These are phyloP conservation scores for Hibiscus tridactylites DNA, from an alignment of 345 rosid genomes.

Conservation along the genomic window DNA sequence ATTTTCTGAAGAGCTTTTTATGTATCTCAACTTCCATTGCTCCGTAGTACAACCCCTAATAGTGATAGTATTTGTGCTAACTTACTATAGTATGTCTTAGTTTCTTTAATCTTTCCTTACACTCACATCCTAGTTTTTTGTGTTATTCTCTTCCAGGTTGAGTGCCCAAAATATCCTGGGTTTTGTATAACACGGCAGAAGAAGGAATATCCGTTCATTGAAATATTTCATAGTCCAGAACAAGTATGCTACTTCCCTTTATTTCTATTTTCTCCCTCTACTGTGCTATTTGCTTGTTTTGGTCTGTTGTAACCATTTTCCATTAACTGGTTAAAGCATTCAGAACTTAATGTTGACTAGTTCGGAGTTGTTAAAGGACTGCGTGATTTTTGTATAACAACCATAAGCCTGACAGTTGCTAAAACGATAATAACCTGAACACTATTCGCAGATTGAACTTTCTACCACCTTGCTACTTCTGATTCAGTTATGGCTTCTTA, in stretches of 20 bases:
- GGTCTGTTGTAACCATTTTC: neutral
- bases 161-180: slow-evolving; percentile 96
- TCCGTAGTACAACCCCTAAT: too few species aligned
- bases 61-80: neutral
- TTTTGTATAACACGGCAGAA: slow-evolving; percentile 82
- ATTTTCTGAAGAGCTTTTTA: too few species aligned
- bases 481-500: slow-evolving; percentile 1
- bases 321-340: neutral
- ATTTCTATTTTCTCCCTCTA: slow-evolving; percentile 1
- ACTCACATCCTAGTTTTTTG: slow-evolving; percentile 12
- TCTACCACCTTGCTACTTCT: neutral
- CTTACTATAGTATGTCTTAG: neutral
- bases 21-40: neutral
- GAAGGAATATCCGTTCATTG: slow-evolving; percentile 86
- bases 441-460: neutral
- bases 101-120: neutral
- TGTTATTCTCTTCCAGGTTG: slow-evolving; percentile 56
- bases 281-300: neutral
- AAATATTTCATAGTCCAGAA: slow-evolving; percentile 82
- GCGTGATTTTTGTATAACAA: neutral
- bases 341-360: neutral
- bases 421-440: neutral
- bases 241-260: slow-evolving; percentile 33
- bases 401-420: neutral
- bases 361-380: neutral